phyloP scores from a whole-genome alignment of 345 rosid species.

The Sapria himalayana region DNA sequence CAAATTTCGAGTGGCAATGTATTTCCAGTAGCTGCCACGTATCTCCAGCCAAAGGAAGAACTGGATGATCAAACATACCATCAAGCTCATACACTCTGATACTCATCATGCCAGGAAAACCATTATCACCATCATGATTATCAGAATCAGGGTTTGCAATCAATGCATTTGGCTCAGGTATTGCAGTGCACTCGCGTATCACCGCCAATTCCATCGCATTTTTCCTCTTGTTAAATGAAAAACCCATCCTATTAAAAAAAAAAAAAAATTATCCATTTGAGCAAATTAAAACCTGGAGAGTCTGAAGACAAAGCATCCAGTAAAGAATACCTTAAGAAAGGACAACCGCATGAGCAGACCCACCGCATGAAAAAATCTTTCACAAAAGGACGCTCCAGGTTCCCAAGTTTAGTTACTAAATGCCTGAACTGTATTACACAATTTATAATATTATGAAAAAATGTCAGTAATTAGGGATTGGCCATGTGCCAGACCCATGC shows the following conservation, averaged over 20 bases:
- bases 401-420: conserved; percentile 78
- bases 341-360: conserved; percentile 82
- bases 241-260: conserved; percentile 54
- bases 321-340: conserved; percentile 50
- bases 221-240: conserved; percentile 87
- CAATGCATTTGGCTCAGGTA: conserved; percentile 35
- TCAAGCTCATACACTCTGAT: conserved; percentile 82
- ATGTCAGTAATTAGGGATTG: too few species aligned
- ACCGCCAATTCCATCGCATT: conserved; percentile 89
- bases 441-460: conserved; percentile 6
- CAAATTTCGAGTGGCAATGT: conserved; percentile 88
- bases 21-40: conserved; percentile 89
- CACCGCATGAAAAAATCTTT: conserved; percentile 89
- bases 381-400: conserved; percentile 88
- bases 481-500: too few species aligned
- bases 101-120: conserved; percentile 99
- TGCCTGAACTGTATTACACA: conserved; percentile 62
- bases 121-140: conserved; percentile 62
- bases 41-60: conserved; percentile 88
- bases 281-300: conserved; percentile 5
- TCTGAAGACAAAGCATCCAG: conserved; percentile 6
- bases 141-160: conserved; percentile 49
- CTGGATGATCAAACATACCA: conserved; percentile 90
- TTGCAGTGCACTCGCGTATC: conserved; percentile 61
- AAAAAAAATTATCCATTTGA: conserved; percentile 2